Conservation (phyloP, 2,329 filamentous ascomycete genomes). For the Calonectria hawksworthii region DNA sequence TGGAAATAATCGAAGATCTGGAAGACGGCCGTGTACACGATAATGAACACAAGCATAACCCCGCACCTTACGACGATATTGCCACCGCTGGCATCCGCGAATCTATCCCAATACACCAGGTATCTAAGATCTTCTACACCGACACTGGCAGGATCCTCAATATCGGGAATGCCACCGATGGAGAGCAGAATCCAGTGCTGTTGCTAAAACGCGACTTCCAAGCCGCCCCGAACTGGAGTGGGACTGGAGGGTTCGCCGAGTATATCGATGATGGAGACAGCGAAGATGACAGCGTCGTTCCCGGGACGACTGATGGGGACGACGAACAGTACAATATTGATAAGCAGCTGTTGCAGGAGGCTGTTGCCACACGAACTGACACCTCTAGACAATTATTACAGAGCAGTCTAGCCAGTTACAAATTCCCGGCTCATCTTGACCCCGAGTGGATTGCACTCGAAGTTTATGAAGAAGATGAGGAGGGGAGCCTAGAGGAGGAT, state of each 20-base stretch:
- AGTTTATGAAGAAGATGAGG: conserved; percentile 76
- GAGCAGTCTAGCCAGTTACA: conserved; percentile 30
- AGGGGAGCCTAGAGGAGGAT: conserved; percentile 43
- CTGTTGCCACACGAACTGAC: neutral
- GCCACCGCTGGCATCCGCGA: conserved; percentile 64
- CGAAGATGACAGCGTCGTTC: neutral
- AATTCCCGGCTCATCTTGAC: conserved; percentile 80
- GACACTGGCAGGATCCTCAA: conserved; percentile 92
- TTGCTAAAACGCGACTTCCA: conserved; percentile 49
- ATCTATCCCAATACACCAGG: conserved; percentile 66
- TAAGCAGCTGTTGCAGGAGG: conserved; percentile 56
- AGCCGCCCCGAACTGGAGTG: conserved; percentile 20
- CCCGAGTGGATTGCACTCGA: conserved; percentile 94
- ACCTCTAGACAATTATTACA: conserved; percentile 8
- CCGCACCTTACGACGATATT: conserved; percentile 57
- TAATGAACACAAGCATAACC: conserved; percentile 45
- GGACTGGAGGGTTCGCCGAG: conserved; percentile 14
- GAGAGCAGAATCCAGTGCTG: conserved; percentile 53
- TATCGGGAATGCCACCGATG: conserved; percentile 71
- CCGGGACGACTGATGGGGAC: conserved; percentile 35
- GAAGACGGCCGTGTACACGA: conserved; percentile 70
- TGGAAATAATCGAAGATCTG: conserved; percentile 87
- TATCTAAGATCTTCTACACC: conserved; percentile 94
- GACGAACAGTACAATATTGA: conserved; percentile 62
- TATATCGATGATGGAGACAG: conserved; percentile 57